These are phyloP conservation scores for Tylopilus subfusipes DNA, from an alignment of 768 basidiomycete genomes.

Conservation along the genomic window DNA sequence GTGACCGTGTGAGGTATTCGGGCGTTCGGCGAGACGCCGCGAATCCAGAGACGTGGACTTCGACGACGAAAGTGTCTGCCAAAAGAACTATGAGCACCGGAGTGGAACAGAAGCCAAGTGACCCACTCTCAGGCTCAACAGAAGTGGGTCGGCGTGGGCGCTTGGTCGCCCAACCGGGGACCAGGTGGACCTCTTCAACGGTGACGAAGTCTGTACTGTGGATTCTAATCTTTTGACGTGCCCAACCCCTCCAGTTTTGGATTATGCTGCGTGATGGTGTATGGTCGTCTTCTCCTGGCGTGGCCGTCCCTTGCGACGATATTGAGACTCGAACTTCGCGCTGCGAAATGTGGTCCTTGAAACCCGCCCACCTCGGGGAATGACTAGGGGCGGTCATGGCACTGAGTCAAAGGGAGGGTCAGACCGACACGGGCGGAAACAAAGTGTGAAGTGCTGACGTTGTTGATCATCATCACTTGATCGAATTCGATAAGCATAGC, in stretches of 20 bases:
- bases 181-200: constrained; percentile 53
- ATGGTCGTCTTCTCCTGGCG: constrained; percentile 21
- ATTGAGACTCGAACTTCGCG: constrained; percentile 37
- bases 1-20: constrained; percentile 65
- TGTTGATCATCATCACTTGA: too few species aligned
- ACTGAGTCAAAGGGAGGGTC: constrained; percentile 1
- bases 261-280: constrained; percentile 19
- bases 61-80: constrained; percentile 61
- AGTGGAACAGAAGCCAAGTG: not conserved
- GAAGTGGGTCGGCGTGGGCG: constrained; percentile 35
- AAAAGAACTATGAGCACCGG: not conserved
- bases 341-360: constrained; percentile 51
- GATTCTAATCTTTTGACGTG: constrained; percentile 50
- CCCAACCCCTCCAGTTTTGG: constrained; percentile 62
- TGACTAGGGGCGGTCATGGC: constrained; percentile 28
- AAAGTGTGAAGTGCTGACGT: not conserved
- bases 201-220: constrained; percentile 22
- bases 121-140: constrained; percentile 28
- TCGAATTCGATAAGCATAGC: not conserved
- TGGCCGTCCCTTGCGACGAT: constrained; percentile 15
- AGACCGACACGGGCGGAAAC: constrained; percentile 3
- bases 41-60: constrained; percentile 75
- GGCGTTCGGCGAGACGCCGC: constrained; percentile 58
- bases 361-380: constrained; percentile 31
- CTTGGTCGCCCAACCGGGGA: constrained; percentile 80